Base-by-base conservation (phyloP, 495 filamentous ascomycete species). In the Usnea hakonensis region DNA sequence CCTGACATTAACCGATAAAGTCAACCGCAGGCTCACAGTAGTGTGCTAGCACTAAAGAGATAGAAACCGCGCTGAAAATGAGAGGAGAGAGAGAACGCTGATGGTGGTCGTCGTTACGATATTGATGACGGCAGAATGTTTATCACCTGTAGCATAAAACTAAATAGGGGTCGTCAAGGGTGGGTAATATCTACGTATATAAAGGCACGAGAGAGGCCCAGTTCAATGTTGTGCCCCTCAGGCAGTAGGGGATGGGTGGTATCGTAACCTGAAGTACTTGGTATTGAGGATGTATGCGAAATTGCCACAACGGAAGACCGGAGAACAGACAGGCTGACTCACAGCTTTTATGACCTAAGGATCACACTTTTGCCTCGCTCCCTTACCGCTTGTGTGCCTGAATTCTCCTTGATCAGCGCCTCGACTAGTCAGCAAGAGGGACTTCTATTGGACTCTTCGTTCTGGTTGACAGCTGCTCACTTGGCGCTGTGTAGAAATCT, bases 1-100 rank as follows among this genome's bases (percentile, higher is more conserved):
- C 59, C 64, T 43, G 72, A 68, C 48, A 38, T 40, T 40, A n/a
- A 11, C 60, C 21, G 58, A 33, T 19, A 46, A 19, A n/a, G 56
- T 61, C 35, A 57, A 37, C 17, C 26, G 17, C 23, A 26, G 26
- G 21, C 16, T 32, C 36, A 7, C 7, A 43, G 4, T 0, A 21
- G 38, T 52, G 28, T 36, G 28, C 13, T 26, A 48, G 43, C 50
- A 41, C 33, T 26, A 58, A 28, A 33, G 36, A 26, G 40, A 17
- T 21, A 19, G 41, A 17, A 2, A 8, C 8, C 4, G 5, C 37
- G 26, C 16, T 41, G 30, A 10, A 52, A 10, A 50, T n/a, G 35
- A 40, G n/a, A 33, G 23, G 28, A 58, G 52, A 8, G 14, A 43
- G 57, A 2, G 48, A 32, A 5, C 14, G 26, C 16, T 52, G 28